Conservation (phyloP, 2,329 filamentous ascomycete species). For the Aotearoamyces nothofagi region DNA sequence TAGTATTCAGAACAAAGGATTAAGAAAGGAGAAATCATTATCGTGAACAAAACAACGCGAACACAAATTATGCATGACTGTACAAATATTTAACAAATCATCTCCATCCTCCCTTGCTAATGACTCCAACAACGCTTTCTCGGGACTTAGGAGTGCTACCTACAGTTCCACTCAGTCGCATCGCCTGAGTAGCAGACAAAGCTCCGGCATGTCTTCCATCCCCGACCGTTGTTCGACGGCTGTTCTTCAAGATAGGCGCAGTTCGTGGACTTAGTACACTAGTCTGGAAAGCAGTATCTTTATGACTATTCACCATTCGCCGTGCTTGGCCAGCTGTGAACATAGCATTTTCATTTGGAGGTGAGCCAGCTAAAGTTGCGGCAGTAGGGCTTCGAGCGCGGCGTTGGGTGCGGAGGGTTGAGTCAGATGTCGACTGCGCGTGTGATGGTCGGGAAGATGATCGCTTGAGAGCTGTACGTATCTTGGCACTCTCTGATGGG, state of each 20-base stretch:
- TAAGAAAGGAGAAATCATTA: too few species aligned
- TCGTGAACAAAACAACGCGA: too few species aligned
- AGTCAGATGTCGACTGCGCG: slow-evolving; percentile 10
- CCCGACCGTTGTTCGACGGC: slow-evolving; percentile 16
- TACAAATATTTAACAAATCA: too few species aligned
- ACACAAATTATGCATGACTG: too few species aligned
- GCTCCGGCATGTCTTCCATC: slow-evolving; percentile 14
- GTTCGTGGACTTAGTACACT: slow-evolving; percentile 47
- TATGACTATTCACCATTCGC: slow-evolving; percentile 48
- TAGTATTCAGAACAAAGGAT: too few species aligned
- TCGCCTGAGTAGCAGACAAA: slow-evolving; percentile 7
- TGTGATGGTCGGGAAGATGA: slow-evolving; percentile 14
- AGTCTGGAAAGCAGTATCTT: slow-evolving; percentile 35
- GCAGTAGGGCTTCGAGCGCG: slow-evolving; percentile 20
- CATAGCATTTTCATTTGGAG: slow-evolving; percentile 39
- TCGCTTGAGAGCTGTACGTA: slow-evolving; percentile 17
- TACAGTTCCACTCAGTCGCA: slow-evolving; percentile 11
- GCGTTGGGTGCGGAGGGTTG: slow-evolving; percentile 10
- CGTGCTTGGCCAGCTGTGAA: slow-evolving; percentile 52
- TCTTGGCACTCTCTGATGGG: slow-evolving; percentile 15
- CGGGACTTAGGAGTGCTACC: slow-evolving; percentile 12
- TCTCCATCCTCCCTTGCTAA: slow-evolving; percentile 18
- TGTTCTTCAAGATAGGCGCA: slow-evolving; percentile 38
- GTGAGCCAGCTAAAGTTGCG: slow-evolving; percentile 35
- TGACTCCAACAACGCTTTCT: slow-evolving; percentile 14